Conservation (phyloP, 2,329 filamentous ascomycete genomes). For the Colletotrichum aenigma region DNA sequence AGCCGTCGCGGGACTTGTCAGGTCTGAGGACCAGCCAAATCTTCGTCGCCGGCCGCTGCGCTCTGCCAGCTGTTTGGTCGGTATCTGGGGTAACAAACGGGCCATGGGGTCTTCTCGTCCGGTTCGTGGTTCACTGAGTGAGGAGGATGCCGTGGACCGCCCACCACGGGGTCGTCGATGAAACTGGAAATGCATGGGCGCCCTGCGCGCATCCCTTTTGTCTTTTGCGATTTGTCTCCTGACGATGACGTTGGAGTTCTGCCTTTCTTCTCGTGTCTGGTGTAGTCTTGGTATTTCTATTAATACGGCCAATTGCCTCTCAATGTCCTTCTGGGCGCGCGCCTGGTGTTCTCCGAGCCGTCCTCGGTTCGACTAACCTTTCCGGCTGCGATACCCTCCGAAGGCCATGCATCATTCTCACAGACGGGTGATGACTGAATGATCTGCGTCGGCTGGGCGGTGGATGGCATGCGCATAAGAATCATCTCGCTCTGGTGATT, state of each 20-base stretch:
- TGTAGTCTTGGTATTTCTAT: not conserved
- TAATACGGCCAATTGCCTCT: not conserved
- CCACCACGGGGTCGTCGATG: slow-evolving; percentile 7
- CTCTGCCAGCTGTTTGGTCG: not conserved
- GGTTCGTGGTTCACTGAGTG: not conserved
- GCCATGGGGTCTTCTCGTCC: not conserved
- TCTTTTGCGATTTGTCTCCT: not conserved
- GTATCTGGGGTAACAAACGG: slow-evolving; percentile 2
- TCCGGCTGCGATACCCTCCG: not conserved
- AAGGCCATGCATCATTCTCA: not conserved
- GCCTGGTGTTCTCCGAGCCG: not conserved
- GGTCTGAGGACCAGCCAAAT: not conserved
- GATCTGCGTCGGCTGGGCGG: not conserved
- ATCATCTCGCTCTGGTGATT: not conserved
- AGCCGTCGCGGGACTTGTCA: not conserved
- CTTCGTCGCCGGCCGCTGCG: not conserved
- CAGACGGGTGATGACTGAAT: not conserved
- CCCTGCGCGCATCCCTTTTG: not conserved
- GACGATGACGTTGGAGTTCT: not conserved
- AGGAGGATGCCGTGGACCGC: not conserved
- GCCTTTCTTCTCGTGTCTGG: not conserved
- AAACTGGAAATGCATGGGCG: slow-evolving; percentile 7
- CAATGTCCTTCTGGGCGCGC: not conserved
- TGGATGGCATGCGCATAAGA: not conserved
- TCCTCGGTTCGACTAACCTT: not conserved